Evolutionary conservation across 2,329 filamentous ascomycete species (phyloP).

Genomic region (Piedraia hortae): DNA sequence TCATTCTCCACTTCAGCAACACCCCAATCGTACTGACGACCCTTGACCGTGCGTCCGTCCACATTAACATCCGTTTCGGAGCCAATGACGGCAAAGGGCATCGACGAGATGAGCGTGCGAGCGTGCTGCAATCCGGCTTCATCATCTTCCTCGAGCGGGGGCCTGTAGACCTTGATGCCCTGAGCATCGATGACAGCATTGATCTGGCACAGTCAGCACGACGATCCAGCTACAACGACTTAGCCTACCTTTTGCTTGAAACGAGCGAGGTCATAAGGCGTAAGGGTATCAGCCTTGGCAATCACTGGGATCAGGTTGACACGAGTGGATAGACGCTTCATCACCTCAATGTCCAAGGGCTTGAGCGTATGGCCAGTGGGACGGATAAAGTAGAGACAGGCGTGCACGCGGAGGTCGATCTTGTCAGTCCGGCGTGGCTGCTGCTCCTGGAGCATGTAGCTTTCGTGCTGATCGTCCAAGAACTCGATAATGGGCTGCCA

Average conservation of each 20-base stretch:
- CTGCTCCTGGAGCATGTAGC: constrained; percentile 99
- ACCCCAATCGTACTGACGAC: constrained; percentile 96
- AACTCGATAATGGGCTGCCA: constrained; percentile 99
- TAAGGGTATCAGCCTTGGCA: constrained; percentile 94
- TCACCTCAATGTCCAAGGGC: constrained; percentile 96
- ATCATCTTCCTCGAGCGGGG: constrained; percentile 91
- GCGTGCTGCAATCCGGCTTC: constrained; percentile 89
- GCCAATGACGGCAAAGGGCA: constrained; percentile 96
- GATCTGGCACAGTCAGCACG: constrained; percentile 29
- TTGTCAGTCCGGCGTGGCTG: constrained; percentile 94
- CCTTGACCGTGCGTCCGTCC: constrained; percentile 92
- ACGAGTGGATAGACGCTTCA: constrained; percentile 95
- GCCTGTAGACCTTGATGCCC: constrained; percentile 98
- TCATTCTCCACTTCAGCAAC: constrained; percentile 99
- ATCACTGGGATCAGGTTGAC: constrained; percentile 97
- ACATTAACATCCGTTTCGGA: constrained; percentile 99
- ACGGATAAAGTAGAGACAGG: constrained; percentile 96
- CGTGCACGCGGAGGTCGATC: constrained; percentile 95
- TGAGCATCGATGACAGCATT: constrained; percentile 88
- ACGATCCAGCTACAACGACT: neutral
- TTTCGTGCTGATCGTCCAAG: constrained; percentile 98
- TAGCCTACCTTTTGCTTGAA: constrained; percentile 77
- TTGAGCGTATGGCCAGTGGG: constrained; percentile 96
- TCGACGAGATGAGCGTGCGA: constrained; percentile 76
- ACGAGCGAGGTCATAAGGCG: constrained; percentile 64